phyloP scores from a whole-genome alignment of 345 rosid genomes.

The Camelina hispida region DNA sequence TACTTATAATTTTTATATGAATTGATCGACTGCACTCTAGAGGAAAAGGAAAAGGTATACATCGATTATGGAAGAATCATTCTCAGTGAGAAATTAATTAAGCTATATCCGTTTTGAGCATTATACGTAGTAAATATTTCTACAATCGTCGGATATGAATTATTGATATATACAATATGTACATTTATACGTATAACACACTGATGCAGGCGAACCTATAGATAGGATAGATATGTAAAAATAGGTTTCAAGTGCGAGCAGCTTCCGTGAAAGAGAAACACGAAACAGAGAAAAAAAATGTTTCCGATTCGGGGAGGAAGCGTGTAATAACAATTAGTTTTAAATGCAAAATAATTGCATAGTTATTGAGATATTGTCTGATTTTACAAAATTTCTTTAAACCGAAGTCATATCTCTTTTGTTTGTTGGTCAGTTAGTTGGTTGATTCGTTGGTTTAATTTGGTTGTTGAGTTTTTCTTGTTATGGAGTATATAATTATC shows the following conservation, averaged over 20 bases:
- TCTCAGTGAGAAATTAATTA: neutral
- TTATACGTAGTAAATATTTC: neutral
- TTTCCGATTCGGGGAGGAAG: constrained; percentile 36
- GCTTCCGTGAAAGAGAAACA: constrained; percentile 37
- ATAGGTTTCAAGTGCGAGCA: constrained; percentile 33
- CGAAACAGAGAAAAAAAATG: constrained; percentile 5
- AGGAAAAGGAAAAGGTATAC: too few relatives aligned
- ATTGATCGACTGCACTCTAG: constrained; percentile 31
- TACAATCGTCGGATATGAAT: neutral
- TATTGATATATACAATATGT: neutral
- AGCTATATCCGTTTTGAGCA: neutral
- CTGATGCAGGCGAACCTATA: neutral
- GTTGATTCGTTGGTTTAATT: constrained; percentile 40
- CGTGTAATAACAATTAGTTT: constrained; percentile 36
- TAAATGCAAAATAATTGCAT: constrained; percentile 29
- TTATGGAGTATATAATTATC: neutral
- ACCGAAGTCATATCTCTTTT: constrained; percentile 33
- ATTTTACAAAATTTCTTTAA: constrained; percentile 31
- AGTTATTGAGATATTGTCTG: constrained; percentile 35
- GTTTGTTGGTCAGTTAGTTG: constrained; percentile 45
- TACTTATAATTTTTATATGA: neutral
- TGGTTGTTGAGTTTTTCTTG: constrained; percentile 38
- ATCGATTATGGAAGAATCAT: neutral
- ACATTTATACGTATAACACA: constrained; percentile 6
- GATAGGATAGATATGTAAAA: neutral